A percentile compares a stretch with the other conserved stretches of the same genome.
Conservation (phyloP, 2,329 filamentous ascomycete genomes). For the Xylariales sp. region DNA sequence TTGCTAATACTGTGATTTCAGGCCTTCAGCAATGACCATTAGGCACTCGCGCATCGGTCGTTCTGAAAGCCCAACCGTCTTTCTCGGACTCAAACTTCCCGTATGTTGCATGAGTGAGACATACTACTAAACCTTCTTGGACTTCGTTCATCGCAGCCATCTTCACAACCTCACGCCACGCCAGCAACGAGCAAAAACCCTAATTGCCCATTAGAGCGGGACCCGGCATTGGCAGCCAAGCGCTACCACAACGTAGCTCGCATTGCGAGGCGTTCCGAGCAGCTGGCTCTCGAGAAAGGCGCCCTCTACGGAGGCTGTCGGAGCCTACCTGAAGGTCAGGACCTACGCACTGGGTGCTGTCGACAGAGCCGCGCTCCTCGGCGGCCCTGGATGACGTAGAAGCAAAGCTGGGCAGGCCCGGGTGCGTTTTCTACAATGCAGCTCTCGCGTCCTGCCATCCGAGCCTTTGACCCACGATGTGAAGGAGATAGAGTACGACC, state of each 20-base stretch:
- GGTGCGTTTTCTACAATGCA: conserved; percentile 49
- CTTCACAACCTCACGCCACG: no score
- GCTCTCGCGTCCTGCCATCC: conserved; percentile 40
- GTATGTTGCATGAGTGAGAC: no score
- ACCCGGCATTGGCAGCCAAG: conserved; percentile 42
- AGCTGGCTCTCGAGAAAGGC: conserved; percentile 32
- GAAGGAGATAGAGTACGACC: conserved; percentile 43
- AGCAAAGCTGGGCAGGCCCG: conserved; percentile 34
- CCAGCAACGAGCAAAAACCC: no score
- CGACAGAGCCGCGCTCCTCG: conserved; percentile 31
- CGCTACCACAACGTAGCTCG: conserved; percentile 43
- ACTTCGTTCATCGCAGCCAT: no score
- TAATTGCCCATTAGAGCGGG: conserved; percentile 44
- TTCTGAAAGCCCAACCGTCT: no score
- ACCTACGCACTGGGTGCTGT: conserved; percentile 40
- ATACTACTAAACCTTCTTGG: no score
- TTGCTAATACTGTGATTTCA: no score
- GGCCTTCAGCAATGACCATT: no score
- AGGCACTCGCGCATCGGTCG: no score
- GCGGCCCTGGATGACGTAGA: conserved; percentile 36
- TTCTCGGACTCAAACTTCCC: no score
- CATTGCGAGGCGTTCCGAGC: conserved; percentile 36
- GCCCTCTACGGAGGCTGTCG: conserved; percentile 27
- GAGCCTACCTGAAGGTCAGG: conserved; percentile 29
- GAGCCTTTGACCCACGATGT: conserved; percentile 36